phyloP scores from a whole-genome alignment of 164 flowering plant genomes.

The Chimonanthus praecox region DNA sequence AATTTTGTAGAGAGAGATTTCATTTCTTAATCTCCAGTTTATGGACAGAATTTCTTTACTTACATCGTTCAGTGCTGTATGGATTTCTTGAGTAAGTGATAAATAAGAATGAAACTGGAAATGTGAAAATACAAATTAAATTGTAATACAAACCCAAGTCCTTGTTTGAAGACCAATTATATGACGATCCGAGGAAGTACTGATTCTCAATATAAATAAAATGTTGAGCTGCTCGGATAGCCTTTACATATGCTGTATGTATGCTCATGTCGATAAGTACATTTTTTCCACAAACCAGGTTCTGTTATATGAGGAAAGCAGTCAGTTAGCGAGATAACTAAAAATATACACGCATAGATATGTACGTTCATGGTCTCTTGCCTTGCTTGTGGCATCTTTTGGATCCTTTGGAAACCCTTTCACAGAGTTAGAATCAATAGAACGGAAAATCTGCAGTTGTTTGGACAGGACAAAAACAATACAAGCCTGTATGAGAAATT shows the following conservation, averaged over 20 bases:
- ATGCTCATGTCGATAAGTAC: constrained; percentile 97
- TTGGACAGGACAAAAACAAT: constrained; percentile 1
- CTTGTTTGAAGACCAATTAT: constrained; percentile 68
- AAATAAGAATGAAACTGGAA: not conserved
- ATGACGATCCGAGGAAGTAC: constrained; percentile 94
- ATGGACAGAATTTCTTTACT: not conserved
- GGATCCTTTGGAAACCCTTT: constrained; percentile 87
- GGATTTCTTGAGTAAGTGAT: not conserved
- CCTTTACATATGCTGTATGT: constrained; percentile 90
- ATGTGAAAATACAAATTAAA: not conserved
- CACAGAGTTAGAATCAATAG: constrained; percentile 92
- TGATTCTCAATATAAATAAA: constrained; percentile 93
- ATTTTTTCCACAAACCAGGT: constrained; percentile 87
- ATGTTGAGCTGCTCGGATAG: constrained; percentile 94
- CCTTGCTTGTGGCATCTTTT: constrained; percentile 67
- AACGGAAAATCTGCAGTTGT: constrained; percentile 70
- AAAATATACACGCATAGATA: no score
- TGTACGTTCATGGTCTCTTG: constrained; percentile 12
- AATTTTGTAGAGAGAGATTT: not conserved
- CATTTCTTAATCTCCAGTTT: not conserved
- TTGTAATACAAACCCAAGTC: constrained; percentile 49
- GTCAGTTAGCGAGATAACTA: not conserved
- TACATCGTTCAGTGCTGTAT: not conserved
- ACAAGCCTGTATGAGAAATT: not conserved
- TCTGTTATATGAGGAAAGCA: constrained; percentile 39